Evolutionary conservation across 257 asterid genomes (phyloP).

Genomic region (Solanum megistacrolobum): DNA sequence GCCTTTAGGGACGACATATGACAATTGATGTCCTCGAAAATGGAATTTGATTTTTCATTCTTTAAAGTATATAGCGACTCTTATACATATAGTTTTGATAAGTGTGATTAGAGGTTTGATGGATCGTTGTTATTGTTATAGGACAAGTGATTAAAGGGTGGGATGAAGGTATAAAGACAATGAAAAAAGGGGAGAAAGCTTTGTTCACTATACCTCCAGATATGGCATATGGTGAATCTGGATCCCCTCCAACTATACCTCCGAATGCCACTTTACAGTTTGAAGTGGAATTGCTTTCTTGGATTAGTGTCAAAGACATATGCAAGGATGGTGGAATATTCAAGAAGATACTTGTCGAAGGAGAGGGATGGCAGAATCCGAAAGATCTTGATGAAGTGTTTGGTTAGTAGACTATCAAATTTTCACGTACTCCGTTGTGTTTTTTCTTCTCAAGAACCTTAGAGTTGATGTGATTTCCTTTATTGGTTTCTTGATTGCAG

Average conservation of each 20-base stretch:
- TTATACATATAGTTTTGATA: not conserved
- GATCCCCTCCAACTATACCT: conserved; percentile 52
- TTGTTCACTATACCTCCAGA: conserved; percentile 42
- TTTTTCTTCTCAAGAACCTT: not conserved
- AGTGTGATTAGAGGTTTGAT: not conserved
- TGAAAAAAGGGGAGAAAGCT: conserved; percentile 58
- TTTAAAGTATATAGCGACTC: not conserved
- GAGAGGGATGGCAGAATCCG: conserved; percentile 60
- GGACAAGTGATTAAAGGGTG: conserved; percentile 53
- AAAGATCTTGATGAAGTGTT: conserved; percentile 47
- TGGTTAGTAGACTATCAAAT: conserved; percentile 10
- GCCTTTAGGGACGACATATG: not conserved
- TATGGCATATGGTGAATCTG: conserved; percentile 51
- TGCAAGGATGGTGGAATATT: conserved; percentile 52
- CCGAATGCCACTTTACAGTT: conserved; percentile 46
- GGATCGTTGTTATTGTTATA: not conserved
- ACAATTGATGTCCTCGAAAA: not conserved
- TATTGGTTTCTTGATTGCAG: conserved; percentile 11
- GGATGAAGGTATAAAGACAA: conserved; percentile 53
- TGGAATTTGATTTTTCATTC: not conserved
- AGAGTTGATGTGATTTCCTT: not conserved
- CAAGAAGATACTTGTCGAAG: conserved; percentile 37
- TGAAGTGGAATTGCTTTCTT: conserved; percentile 46
- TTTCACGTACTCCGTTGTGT: not conserved
- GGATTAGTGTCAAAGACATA: conserved; percentile 44